Conservation (phyloP, 192 early-diverging fungal genomes). For the Backusella mclennaniae region DNA sequence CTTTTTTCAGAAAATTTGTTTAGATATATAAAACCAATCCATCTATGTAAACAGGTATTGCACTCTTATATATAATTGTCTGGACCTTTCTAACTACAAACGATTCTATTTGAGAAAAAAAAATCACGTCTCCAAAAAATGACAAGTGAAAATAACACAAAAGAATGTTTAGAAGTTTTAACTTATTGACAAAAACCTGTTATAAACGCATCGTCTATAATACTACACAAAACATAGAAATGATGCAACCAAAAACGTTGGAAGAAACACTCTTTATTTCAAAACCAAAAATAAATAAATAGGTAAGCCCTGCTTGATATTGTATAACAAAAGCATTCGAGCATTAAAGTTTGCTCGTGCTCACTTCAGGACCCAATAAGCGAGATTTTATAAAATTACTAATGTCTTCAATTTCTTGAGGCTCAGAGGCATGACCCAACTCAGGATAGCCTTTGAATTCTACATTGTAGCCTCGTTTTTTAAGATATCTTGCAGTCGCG, state of each 20-base stretch:
- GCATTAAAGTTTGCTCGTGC: neutral
- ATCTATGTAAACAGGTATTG: neutral
- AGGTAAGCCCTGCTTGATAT: neutral
- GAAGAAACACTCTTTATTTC: neutral
- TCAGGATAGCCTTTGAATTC: constrained; percentile 73
- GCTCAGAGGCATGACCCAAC: constrained; percentile 69
- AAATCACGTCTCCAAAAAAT: too few relatives aligned
- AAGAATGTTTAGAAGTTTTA: too few relatives aligned
- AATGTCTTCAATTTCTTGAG: neutral
- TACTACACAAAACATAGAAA: too few relatives aligned
- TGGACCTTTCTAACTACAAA: too few relatives aligned
- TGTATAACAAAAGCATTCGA: neutral
- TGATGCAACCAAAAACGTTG: too few relatives aligned
- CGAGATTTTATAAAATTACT: constrained; percentile 1
- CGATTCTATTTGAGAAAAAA: too few relatives aligned
- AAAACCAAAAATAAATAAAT: neutral
- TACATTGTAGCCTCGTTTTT: constrained; percentile 58
- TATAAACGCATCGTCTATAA: too few relatives aligned
- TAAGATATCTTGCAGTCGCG: constrained; percentile 59
- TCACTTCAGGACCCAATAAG: neutral
- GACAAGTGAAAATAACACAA: too few relatives aligned
- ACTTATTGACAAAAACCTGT: too few relatives aligned
- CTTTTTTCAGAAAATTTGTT: neutral
- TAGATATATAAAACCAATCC: neutral
- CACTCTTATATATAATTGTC: too few relatives aligned